Conservation (phyloP, 2,329 filamentous ascomycete genomes). For the Colletotrichum sublineola region DNA sequence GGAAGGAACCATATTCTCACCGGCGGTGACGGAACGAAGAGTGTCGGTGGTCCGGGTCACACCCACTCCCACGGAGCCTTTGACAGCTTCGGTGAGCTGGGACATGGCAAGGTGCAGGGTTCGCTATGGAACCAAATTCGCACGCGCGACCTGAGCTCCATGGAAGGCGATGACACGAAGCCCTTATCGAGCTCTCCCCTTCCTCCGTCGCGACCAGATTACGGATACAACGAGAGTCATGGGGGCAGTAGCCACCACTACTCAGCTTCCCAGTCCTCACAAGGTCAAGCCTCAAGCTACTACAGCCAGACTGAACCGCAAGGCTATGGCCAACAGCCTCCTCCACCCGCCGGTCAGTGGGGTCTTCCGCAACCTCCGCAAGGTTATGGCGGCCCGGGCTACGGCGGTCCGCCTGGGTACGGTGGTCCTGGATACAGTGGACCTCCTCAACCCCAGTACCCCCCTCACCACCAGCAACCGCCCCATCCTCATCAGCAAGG, state of each 20-base stretch:
- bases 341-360: conserved; percentile 45
- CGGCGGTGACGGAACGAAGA: conserved; percentile 49
- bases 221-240: conserved; percentile 57
- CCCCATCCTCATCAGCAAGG: conserved; percentile 42
- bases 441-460: conserved; percentile 39
- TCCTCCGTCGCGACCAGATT: conserved; percentile 51
- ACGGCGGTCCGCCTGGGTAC: conserved; percentile 45
- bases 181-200: conserved; percentile 55
- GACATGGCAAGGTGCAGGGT: conserved; percentile 70
- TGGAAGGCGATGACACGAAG: conserved; percentile 63
- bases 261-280: conserved; percentile 43
- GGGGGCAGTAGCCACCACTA: conserved; percentile 44
- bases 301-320: conserved; percentile 46
- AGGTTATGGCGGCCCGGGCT: conserved; percentile 49
- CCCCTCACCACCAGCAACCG: conserved; percentile 34
- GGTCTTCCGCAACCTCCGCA: conserved; percentile 43
- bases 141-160: conserved; percentile 68
- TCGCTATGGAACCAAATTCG: conserved; percentile 74
- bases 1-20: conserved; percentile 82
- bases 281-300: conserved; percentile 39
- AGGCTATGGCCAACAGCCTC: conserved; percentile 50
- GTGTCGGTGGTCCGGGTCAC: conserved; percentile 54
- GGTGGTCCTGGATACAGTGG: conserved; percentile 46
- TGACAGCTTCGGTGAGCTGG: conserved; percentile 58
- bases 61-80: conserved; percentile 56